Percentiles rank a stretch among this genome's conserved stretches.
Conservation (phyloP, 495 filamentous ascomycete species). For the Zalerion maritima region DNA sequence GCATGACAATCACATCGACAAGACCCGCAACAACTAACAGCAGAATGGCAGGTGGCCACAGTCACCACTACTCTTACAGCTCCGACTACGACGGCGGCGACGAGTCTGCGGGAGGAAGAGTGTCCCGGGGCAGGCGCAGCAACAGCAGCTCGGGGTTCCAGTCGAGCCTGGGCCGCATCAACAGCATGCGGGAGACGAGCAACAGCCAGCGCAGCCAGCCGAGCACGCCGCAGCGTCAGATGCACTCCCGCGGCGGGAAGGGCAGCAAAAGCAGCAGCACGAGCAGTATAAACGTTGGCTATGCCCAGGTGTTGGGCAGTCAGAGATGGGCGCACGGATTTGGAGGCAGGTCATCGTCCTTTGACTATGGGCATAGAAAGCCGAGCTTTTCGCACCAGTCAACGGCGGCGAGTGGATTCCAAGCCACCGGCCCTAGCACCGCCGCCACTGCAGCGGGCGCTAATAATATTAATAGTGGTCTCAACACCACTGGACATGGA, state of each 20-base stretch:
- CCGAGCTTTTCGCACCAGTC: too few relatives aligned
- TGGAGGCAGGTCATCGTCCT: conserved; percentile 58
- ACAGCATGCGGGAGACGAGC: conserved; percentile 42
- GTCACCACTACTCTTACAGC: conserved; percentile 63
- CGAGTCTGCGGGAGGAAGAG: conserved; percentile 36
- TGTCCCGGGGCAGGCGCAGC: conserved; percentile 54
- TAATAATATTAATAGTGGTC: too few relatives aligned
- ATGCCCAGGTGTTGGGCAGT: conserved; percentile 36
- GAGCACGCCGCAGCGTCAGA: conserved; percentile 13
- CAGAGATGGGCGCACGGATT: conserved; percentile 41
- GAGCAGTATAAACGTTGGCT: conserved; percentile 53
- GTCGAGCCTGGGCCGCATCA: conserved; percentile 44
- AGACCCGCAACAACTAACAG: conserved; percentile 16
- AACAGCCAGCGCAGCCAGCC: conserved; percentile 21
- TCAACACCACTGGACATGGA: too few relatives aligned
- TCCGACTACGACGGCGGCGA: conserved; percentile 52
- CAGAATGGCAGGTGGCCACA: conserved; percentile 31
- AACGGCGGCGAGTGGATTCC: too few relatives aligned
- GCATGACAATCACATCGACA: conserved; percentile 14
- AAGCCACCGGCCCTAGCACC: too few relatives aligned
- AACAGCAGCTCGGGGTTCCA: conserved; percentile 69
- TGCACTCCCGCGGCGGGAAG: conserved; percentile 40
- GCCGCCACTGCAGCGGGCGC: too few relatives aligned
- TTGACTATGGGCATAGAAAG: conserved; percentile 49
- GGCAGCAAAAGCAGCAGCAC: conserved; percentile 60